Evolutionary conservation across 805 yeast genomes (phyloP), one percentile per base, ranked within the genome.

Genomic region (Metschnikowia orientalis): DNA sequence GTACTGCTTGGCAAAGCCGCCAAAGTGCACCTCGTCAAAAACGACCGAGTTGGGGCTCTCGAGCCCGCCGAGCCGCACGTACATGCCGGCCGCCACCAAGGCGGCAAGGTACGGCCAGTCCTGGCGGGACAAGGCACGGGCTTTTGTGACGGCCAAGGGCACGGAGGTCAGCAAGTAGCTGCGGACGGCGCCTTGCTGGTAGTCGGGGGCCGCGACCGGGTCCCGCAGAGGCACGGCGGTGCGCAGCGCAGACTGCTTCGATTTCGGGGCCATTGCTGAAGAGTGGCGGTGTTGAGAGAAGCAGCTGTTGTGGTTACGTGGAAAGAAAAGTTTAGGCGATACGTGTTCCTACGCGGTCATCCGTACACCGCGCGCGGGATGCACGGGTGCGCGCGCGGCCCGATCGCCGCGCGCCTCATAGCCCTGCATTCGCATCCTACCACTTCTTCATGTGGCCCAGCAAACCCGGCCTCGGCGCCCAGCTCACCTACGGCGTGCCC

Each of bases 1-100:
- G 62, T 88, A 92, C 59, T 84, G 79, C 38, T 81, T 72, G 19
- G 96, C 95, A 62, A 90, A 92, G n/a, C 94, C 94, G 36, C 98
- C 98, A 51, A 92, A 92, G 59, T 85, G 95, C 24, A 84, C 92
- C 58, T 90, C 98, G 57, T 88, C 95, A 45, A 85, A 85, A 8
- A 90, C 95, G 22, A 88, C 94, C 18, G 89, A 77, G 48, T 77
- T 61, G 23, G 99, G 99, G 41, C 62, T 53, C 17, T 72, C 63
- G 38, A 92, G 64, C 34, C 71, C 63, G 44, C 68, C 63, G 33
- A 82, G 65, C 47, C 99, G 77, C 30, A 86, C 72, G 28, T 58
- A 48, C 8, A 68, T 41, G 0, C 95, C 73, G 2, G 69, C 45
- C n/a, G 75, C 49, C 33, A 85, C 61, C 10, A 63, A 51, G 2